Evolutionary conservation across 2,329 filamentous ascomycete genomes (phyloP).

Genomic region (Dactylella cylindrospora): DNA sequence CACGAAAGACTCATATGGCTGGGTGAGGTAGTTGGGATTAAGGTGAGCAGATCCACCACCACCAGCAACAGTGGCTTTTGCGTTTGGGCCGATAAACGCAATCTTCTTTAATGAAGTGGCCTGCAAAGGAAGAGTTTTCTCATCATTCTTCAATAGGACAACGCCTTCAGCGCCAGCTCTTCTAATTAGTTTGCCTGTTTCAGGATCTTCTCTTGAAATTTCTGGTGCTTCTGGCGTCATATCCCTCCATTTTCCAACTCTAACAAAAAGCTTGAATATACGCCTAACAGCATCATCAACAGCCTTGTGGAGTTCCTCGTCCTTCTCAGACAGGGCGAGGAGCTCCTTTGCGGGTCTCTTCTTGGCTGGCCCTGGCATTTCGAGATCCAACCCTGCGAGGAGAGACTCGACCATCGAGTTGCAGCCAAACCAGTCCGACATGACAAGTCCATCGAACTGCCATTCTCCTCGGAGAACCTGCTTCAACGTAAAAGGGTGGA

Average conservation of each 20-base stretch:
- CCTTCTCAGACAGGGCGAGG: slow-evolving; percentile 17
- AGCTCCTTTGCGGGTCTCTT: slow-evolving; percentile 22
- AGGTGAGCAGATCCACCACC: slow-evolving; percentile 36
- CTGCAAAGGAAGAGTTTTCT: slow-evolving; percentile 46
- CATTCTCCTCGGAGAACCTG: slow-evolving; percentile 51
- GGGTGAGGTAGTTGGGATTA: slow-evolving; percentile 36
- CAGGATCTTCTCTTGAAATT: slow-evolving; percentile 21
- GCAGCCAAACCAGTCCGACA: slow-evolving; percentile 54
- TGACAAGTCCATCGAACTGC: slow-evolving; percentile 52
- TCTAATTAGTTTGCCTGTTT: slow-evolving; percentile 43
- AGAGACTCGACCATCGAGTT: slow-evolving; percentile 58
- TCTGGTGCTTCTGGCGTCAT: slow-evolving; percentile 40
- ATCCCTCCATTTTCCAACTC: slow-evolving; percentile 42
- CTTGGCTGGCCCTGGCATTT: slow-evolving; percentile 59
- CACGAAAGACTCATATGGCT: slow-evolving; percentile 37
- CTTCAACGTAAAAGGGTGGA: slow-evolving; percentile 44
- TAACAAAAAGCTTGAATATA: slow-evolving; percentile 28
- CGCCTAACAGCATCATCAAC: slow-evolving; percentile 23
- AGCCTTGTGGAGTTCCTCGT: slow-evolving; percentile 19
- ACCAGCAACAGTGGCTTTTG: slow-evolving; percentile 36
- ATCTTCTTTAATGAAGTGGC: slow-evolving; percentile 26
- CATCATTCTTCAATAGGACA: slow-evolving; percentile 48
- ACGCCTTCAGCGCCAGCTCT: slow-evolving; percentile 47
- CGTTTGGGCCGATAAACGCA: slow-evolving; percentile 72
- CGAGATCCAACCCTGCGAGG: slow-evolving; percentile 60